Evolutionary conservation across 169 alveolate genomes (phyloP), one percentile per base, ranked within the genome.

Genomic region (Eimeria praecox): DNA sequence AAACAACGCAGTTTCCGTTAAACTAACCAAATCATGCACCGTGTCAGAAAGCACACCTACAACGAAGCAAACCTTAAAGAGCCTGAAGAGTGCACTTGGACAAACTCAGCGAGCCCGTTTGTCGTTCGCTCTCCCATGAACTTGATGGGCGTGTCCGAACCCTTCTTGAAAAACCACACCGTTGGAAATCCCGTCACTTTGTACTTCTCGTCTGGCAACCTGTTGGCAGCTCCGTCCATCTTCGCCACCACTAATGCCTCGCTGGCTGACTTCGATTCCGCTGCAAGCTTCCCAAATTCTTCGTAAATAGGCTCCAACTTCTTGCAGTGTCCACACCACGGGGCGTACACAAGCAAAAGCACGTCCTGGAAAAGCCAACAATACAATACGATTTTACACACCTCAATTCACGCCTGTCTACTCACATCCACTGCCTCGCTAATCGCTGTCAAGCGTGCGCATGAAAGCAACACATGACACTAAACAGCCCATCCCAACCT

Each of bases 91-190:
- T 93, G 96, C 82, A 62, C 46, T 69, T 77, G 80, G 20, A 87
- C 93, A 42, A 87, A 87, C 42, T 64, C 38, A 12, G 83, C 93
- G 22, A 87, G 93, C 27, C 83, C 93, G 9, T 40, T n/a, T 9
- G 64, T 54, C n/a, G 93, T 87, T 62, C 93, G 82, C 44, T 87
- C 93, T 35, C 93, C 93, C 82, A 83, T 33, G 66, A 83, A 83
- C 77, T 83, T 56, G 54, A 83, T 83, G 69, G 91, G 91, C 40
- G 91, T 83, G 66, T 83, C 91, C 42, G 91, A 77, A 44, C 92
- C 95, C 42, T 69, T 86, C 75, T 62, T 92, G 78, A 83, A 83
- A 52, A 83, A 83, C 91, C 91, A 83, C 27, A 83, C 91, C 30
- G 91, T 83, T 49, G 91, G 91, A 38, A 82, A 82, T 33, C 90